Evolutionary conservation across 164 flowering plant species (phyloP).

Genomic region (Nelumbo lutea): DNA sequence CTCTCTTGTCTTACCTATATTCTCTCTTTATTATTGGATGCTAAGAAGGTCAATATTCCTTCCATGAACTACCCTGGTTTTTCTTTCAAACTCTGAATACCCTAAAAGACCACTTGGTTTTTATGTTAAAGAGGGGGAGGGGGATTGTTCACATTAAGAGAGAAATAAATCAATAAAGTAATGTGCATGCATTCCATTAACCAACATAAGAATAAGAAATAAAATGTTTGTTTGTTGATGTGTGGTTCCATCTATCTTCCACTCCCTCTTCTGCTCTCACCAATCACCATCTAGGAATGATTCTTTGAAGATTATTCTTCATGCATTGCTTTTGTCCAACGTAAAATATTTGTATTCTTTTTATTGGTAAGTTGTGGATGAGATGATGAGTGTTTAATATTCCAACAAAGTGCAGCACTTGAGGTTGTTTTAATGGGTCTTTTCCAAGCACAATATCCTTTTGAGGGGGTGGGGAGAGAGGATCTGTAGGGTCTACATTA

Average conservation of each 20-base stretch:
- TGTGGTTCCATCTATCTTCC: neutral
- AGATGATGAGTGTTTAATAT: slow-evolving; percentile 12
- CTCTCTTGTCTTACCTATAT: neutral
- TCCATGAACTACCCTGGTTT: neutral
- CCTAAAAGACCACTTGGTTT: neutral
- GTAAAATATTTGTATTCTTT: slow-evolving; percentile 25
- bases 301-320: slow-evolving; percentile 32
- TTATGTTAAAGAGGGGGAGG: neutral
- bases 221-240: neutral
- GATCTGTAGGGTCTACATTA: slow-evolving; percentile 11
- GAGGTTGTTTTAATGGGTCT: slow-evolving; percentile 19
- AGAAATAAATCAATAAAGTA: too few species aligned
- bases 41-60: slow-evolving; percentile 15
- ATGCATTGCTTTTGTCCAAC: slow-evolving; percentile 64
- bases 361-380: slow-evolving; percentile 10
- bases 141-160: neutral
- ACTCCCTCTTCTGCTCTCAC: slow-evolving; percentile 17
- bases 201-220: neutral
- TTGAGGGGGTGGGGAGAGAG: neutral
- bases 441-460: slow-evolving; percentile 5
- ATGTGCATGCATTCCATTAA: neutral
- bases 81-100: neutral
- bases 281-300: slow-evolving; percentile 30
- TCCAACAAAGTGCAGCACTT: slow-evolving; percentile 50
- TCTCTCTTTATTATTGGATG: too few species aligned